A percentile compares a stretch with the other conserved stretches of the same genome.
phyloP scores from a whole-genome alignment of 1,284 basidiomycete species.

The Puccinia horiana region DNA sequence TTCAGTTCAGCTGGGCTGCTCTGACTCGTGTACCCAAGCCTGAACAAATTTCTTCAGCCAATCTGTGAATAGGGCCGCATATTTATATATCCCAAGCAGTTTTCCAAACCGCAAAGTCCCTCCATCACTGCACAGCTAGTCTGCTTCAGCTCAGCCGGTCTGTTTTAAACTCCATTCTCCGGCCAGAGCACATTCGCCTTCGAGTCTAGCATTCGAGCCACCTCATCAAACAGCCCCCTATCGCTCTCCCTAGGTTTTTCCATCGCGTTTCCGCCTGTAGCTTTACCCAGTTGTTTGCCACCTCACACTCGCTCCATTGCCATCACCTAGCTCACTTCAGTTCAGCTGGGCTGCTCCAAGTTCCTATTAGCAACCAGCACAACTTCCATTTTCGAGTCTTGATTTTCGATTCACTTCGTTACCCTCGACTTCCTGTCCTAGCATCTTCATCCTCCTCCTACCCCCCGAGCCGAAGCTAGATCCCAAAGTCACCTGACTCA shows the following conservation, averaged over 20 bases:
- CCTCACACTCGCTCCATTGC: background rate
- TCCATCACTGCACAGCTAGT: no score
- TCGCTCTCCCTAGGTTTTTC: no score
- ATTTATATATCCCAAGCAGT: no score
- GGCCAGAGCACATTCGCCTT: background rate
- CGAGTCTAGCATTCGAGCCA: background rate
- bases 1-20: slow-evolving; percentile 9
- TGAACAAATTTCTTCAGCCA: no score
- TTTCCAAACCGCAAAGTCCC: no score
- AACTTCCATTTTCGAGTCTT: background rate
- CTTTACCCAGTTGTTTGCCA: background rate
- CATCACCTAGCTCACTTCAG: background rate
- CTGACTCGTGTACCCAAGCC: background rate
- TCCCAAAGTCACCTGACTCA: background rate
- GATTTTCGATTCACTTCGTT: background rate
- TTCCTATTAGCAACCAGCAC: background rate
- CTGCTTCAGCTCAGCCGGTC: no score
- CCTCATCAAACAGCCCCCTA: no score
- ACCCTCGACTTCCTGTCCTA: background rate
- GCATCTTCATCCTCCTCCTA: background rate
- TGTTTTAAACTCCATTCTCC: no score
- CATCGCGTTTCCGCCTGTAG: no score
- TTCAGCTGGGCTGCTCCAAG: background rate
- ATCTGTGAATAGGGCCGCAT: no score
- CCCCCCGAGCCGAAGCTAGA: background rate